A percentile compares a stretch with the other conserved stretches of the same genome.
phyloP scores from a whole-genome alignment of 2,329 filamentous ascomycete species.

The Cladophialophora exuberans region DNA sequence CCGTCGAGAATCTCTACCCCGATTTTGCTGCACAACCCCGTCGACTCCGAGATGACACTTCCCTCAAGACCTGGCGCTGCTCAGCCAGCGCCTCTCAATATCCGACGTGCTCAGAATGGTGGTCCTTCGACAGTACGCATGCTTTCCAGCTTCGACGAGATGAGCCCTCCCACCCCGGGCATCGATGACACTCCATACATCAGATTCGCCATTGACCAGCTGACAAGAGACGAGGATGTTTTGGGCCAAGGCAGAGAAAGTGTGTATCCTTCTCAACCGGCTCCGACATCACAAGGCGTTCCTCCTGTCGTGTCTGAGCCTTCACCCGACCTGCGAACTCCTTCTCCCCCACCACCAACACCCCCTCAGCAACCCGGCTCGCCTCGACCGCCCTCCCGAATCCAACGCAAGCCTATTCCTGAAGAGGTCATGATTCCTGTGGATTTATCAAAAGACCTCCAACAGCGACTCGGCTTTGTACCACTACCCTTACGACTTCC shows the following conservation, averaged over 20 bases:
- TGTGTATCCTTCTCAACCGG: constrained; percentile 36
- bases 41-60: constrained; percentile 34
- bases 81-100: constrained; percentile 30
- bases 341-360: constrained; percentile 23
- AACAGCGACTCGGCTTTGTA: constrained; percentile 65
- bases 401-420: constrained; percentile 20
- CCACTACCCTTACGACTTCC: constrained; percentile 71
- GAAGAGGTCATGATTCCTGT: constrained; percentile 43
- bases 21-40: constrained; percentile 16
- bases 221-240: constrained; percentile 74
- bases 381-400: constrained; percentile 16
- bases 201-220: constrained; percentile 83
- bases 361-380: constrained; percentile 15
- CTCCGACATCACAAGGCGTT: constrained; percentile 1
- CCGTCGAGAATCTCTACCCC: constrained; percentile 41
- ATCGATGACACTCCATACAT: constrained; percentile 87
- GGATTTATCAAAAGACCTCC: constrained; percentile 47
- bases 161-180: constrained; percentile 67
- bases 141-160: constrained; percentile 37
- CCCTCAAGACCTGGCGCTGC: constrained; percentile 25
- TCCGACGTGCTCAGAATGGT: constrained; percentile 23
- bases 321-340: constrained; percentile 8
- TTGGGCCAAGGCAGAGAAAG: constrained; percentile 57
- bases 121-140: constrained; percentile 35
- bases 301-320: constrained; percentile 2